Conservation (phyloP, 108 stramenopile species). For the Pseudonitzschia multistriata region DNA sequence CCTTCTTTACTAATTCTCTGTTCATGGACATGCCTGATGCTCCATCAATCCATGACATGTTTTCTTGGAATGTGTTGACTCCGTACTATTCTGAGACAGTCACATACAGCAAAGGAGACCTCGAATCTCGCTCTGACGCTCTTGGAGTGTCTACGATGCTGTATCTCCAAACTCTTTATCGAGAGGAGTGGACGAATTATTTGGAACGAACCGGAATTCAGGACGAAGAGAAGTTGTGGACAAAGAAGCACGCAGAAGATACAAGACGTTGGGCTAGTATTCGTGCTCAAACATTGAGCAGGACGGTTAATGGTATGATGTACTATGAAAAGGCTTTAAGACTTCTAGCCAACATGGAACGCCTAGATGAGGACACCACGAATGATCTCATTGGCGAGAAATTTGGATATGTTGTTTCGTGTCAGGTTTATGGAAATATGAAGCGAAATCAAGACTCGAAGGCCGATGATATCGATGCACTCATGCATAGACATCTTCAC, state of each 20-base stretch:
- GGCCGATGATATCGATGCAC: slow-evolving; percentile 94
- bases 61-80: slow-evolving; percentile 95
- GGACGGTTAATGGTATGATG: slow-evolving; percentile 99
- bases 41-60: slow-evolving; percentile 93
- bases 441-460: slow-evolving; percentile 93
- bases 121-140: slow-evolving; percentile 87
- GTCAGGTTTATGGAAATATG: slow-evolving; percentile 96
- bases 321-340: slow-evolving; percentile 95
- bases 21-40: slow-evolving; percentile 99
- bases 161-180: slow-evolving; percentile 95
- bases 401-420: slow-evolving; percentile 96
- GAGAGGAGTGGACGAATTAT: slow-evolving; percentile 94
- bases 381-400: slow-evolving; percentile 93
- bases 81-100: slow-evolving; percentile 98
- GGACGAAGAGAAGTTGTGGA: slow-evolving; percentile 92
- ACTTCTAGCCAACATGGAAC: slow-evolving; percentile 91
- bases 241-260: slow-evolving; percentile 81
- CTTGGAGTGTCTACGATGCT: slow-evolving; percentile 93
- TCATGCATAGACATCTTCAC: slow-evolving; percentile 93
- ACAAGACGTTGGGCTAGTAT: slow-evolving; percentile 96
- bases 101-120: slow-evolving; percentile 87
- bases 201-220: slow-evolving; percentile 83
- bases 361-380: slow-evolving; percentile 82
- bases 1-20: slow-evolving; percentile 97
- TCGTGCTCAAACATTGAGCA: slow-evolving; percentile 92